Conservation (phyloP, 225 moss, liverwort and hornwort genomes). For the Bryum argenteum region DNA sequence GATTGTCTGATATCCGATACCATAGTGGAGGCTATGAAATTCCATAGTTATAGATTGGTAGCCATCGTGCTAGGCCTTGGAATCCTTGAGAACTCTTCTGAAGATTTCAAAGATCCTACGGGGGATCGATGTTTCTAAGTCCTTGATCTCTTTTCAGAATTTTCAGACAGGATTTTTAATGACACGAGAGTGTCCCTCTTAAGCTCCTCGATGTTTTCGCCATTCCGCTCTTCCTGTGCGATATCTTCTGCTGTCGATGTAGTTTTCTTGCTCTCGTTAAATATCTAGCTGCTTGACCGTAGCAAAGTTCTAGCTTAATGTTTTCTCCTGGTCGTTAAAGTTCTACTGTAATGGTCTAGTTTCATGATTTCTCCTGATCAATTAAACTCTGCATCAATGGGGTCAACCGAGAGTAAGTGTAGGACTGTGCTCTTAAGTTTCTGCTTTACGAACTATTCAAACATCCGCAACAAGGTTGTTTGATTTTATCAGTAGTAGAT, state of each 20-base stretch:
- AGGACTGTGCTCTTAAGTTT: not conserved
- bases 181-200: not conserved
- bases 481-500: not conserved
- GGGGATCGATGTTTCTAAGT: not conserved
- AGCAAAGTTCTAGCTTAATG: slow-evolving; percentile 5
- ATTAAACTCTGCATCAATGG: not conserved
- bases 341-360: not conserved
- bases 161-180: not conserved
- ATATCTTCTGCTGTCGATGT: not conserved
- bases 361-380: not conserved
- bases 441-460: not conserved
- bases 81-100: not conserved
- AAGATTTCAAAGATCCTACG: not conserved
- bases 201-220: not conserved
- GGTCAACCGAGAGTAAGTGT: not conserved
- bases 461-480: not conserved
- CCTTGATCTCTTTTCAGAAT: not conserved
- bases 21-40: not conserved
- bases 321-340: not conserved
- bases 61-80: not conserved
- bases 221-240: not conserved
- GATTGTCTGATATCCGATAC: not conserved
- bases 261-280: not conserved
- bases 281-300: slow-evolving; percentile 1
- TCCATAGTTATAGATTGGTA: not conserved